Conservation (phyloP, 352 stramenopile genomes). For the Globisporangium rhizosaccharum region DNA sequence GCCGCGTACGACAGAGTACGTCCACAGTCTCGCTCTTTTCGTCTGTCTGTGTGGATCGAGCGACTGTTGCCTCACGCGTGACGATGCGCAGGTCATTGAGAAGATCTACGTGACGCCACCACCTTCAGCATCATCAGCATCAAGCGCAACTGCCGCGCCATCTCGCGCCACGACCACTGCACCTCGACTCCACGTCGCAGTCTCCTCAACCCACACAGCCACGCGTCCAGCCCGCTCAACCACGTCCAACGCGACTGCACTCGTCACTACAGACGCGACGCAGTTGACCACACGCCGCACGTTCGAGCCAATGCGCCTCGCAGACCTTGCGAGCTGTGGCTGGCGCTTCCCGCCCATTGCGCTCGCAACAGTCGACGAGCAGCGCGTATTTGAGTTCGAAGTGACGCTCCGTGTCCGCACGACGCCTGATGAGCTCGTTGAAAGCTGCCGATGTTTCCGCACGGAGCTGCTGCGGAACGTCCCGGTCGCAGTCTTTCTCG, state of each 20-base stretch:
- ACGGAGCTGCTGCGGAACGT: constrained; percentile 60
- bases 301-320: not conserved
- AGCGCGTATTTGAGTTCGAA: constrained; percentile 77
- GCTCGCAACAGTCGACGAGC: constrained; percentile 56
- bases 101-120: constrained; percentile 32
- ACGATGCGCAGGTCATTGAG: constrained; percentile 25
- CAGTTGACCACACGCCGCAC: not conserved
- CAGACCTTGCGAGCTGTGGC: constrained; percentile 15
- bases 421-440: constrained; percentile 40
- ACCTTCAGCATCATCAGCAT: not conserved
- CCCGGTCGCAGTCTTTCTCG: constrained; percentile 61
- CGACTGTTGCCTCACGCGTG: not conserved
- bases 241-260: constrained; percentile 1
- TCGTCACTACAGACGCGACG: constrained; percentile 2
- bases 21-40: not conserved
- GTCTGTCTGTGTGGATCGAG: not conserved
- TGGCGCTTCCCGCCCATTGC: constrained; percentile 54
- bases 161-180: not conserved
- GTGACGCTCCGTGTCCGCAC: constrained; percentile 58
- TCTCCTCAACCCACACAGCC: not conserved
- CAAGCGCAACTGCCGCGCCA: not conserved
- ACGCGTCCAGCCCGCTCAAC: not conserved
- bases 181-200: not conserved
- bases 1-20: constrained; percentile 40
- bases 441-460: constrained; percentile 41